Evolutionary conservation across 768 basidiomycete species (phyloP).

Genomic region (Termitomyces sp.): DNA sequence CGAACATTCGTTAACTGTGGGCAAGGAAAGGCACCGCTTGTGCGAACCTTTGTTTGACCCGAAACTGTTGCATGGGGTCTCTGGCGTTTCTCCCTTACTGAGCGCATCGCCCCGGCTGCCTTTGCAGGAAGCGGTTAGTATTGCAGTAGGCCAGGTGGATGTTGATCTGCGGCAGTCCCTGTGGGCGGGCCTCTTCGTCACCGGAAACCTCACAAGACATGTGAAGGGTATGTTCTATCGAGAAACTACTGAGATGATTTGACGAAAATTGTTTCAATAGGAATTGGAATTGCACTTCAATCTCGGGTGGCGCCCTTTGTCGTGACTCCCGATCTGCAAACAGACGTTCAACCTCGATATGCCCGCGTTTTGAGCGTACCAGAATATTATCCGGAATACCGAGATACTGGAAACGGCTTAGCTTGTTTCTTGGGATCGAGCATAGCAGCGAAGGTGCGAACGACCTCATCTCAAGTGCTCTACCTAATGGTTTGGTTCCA

Average conservation of each 20-base stretch:
- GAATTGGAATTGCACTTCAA: conserved; percentile 65
- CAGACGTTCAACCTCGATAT: conserved; percentile 67
- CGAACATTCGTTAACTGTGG: conserved; percentile 68
- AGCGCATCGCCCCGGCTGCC: conserved; percentile 33
- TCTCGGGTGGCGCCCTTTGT: conserved; percentile 66
- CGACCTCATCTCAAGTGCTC: background rate
- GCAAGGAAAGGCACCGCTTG: conserved; percentile 86
- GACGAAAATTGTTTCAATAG: conserved; percentile 26
- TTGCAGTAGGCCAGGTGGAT: conserved; percentile 57
- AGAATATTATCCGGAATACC: conserved; percentile 89
- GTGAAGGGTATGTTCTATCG: conserved; percentile 55
- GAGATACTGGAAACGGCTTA: conserved; percentile 78
- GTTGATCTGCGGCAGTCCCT: conserved; percentile 66
- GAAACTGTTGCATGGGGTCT: conserved; percentile 41
- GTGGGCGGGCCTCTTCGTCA: conserved; percentile 78
- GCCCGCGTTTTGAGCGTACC: conserved; percentile 67
- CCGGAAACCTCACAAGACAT: conserved; percentile 68
- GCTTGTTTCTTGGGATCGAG: conserved; percentile 80
- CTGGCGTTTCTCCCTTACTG: conserved; percentile 18
- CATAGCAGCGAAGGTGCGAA: conserved; percentile 77
- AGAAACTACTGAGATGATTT: background rate
- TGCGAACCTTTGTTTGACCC: conserved; percentile 90
- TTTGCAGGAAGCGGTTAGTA: conserved; percentile 65
- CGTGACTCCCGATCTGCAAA: conserved; percentile 56
- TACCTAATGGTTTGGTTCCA: conserved; percentile 20